Percentiles rank a stretch among this genome's conserved stretches.
These are phyloP conservation scores for Aspergillus cavernicola DNA, from an alignment of 495 filamentous ascomycete genomes.

Conservation along the genomic window DNA sequence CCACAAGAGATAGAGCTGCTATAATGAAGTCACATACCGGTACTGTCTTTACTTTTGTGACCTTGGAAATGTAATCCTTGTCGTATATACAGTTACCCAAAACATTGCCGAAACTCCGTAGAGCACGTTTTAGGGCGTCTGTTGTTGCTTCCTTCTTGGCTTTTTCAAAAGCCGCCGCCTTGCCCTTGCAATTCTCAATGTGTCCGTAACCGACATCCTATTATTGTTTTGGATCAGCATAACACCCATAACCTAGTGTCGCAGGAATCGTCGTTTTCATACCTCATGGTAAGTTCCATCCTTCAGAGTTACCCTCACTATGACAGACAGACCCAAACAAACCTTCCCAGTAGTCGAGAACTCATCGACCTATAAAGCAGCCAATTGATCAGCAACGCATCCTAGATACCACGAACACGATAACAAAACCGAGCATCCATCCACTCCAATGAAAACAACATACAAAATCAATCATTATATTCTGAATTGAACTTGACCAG, in stretches of 20 bases:
- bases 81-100: conserved; percentile 97
- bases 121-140: conserved; percentile 82
- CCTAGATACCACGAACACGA: neutral
- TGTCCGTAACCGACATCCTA: conserved; percentile 92
- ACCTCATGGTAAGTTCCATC: conserved; percentile 93
- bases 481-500: conserved; percentile 87
- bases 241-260: conserved; percentile 1
- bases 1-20: neutral
- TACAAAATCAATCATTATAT: conserved; percentile 89
- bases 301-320: conserved; percentile 79
- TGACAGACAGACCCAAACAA: conserved; percentile 78
- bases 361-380: conserved; percentile 55
- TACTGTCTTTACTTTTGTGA: conserved; percentile 73
- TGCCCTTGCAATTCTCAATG: conserved; percentile 92
- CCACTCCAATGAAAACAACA: conserved; percentile 17
- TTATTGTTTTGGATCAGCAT: neutral
- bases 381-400: conserved; percentile 24
- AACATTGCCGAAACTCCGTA: conserved; percentile 93
- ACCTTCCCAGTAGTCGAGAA: conserved; percentile 60
- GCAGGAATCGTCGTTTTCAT: neutral
- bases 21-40: conserved; percentile 38
- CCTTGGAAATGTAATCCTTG: conserved; percentile 82
- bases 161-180: conserved; percentile 93
- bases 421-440: neutral
- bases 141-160: conserved; percentile 97